phyloP scores from a whole-genome alignment of 2,329 filamentous ascomycete species.

The Blastomyces percursus region DNA sequence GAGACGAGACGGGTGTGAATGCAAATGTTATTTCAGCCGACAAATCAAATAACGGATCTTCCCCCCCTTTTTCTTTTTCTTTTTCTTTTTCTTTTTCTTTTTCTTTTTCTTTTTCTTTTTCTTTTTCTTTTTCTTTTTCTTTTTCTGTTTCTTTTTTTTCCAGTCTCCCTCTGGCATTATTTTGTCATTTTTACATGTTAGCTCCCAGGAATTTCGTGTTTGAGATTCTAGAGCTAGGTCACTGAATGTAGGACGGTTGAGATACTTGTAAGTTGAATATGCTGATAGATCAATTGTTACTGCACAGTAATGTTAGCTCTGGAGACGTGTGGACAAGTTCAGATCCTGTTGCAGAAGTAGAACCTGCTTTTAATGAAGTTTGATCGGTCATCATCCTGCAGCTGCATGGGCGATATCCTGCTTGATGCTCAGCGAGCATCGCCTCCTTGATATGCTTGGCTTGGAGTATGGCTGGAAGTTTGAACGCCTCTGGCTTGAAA shows the following conservation, averaged over 20 bases:
- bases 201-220: neutral
- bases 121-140: neutral
- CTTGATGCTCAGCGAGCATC: neutral
- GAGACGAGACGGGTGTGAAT: neutral
- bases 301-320: neutral
- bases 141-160: neutral
- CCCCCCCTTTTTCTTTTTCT: neutral
- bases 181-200: neutral
- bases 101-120: neutral
- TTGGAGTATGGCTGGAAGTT: neutral
- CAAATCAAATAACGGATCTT: neutral
- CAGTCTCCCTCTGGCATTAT: neutral
- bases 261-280: neutral
- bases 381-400: neutral
- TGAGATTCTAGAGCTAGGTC: neutral
- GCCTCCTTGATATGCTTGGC: neutral
- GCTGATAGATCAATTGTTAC: neutral
- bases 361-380: neutral
- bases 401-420: neutral
- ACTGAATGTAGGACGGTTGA: neutral
- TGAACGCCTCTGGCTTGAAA: neutral
- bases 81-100: neutral
- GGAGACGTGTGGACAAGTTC: neutral
- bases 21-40: neutral
- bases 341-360: neutral